Percentiles rank a stretch among this genome's conserved stretches.
These are phyloP conservation scores for Leptomonas seymouri DNA, from an alignment of 208 protist species.

Conservation along the genomic window DNA sequence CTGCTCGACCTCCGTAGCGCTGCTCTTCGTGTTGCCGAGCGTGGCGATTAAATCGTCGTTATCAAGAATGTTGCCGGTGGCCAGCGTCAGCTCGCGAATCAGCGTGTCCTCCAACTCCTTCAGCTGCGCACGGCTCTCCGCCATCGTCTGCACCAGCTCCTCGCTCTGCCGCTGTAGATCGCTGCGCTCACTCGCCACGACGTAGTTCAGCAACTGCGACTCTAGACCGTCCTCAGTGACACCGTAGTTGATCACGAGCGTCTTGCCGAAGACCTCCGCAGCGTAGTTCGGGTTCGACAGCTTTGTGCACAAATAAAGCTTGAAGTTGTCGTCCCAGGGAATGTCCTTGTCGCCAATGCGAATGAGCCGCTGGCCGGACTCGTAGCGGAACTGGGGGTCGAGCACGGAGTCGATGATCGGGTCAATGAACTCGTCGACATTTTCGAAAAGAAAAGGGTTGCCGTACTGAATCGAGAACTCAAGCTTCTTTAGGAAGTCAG, in stretches of 20 bases:
- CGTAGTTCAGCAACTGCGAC: constrained; percentile 98
- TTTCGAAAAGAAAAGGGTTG: constrained; percentile 98
- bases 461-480: constrained; percentile 98
- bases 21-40: constrained; percentile 98
- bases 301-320: constrained; percentile 98
- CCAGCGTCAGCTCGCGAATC: constrained; percentile 95
- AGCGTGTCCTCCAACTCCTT: constrained; percentile 98
- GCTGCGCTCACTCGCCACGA: constrained; percentile 96
- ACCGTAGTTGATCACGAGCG: constrained; percentile 99
- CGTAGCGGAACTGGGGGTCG: constrained; percentile 95
- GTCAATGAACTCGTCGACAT: constrained; percentile 99
- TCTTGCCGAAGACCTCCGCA: constrained; percentile 98
- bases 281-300: constrained; percentile 98
- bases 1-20: constrained; percentile 95
- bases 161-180: constrained; percentile 96
- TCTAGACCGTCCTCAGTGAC: constrained; percentile 98
- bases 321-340: constrained; percentile 98
- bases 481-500: constrained; percentile 97
- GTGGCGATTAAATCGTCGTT: constrained; percentile 98
- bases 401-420: constrained; percentile 98
- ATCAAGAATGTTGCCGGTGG: constrained; percentile 98
- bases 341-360: constrained; percentile 97
- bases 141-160: constrained; percentile 97
- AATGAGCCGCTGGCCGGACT: constrained; percentile 87
- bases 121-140: constrained; percentile 95